Evolutionary conservation across 1,284 basidiomycete genomes (phyloP).

Genomic region (Leccinum pseudoinsigne): DNA sequence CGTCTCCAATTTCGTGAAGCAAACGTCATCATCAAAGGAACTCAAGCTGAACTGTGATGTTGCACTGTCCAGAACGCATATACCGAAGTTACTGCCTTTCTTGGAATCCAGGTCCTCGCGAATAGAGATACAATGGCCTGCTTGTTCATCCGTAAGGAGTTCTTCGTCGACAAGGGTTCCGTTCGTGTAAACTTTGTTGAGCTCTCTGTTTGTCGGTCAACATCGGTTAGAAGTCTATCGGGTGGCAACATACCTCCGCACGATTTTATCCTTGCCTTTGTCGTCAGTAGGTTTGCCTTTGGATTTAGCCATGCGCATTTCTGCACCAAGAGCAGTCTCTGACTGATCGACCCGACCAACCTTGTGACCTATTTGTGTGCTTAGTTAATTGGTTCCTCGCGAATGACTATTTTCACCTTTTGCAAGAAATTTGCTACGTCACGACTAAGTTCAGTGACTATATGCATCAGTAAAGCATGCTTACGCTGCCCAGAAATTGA

Average conservation of each 20-base stretch:
- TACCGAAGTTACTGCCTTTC: constrained; percentile 70
- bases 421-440: constrained; percentile 70
- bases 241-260: constrained; percentile 54
- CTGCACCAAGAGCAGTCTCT: constrained; percentile 87
- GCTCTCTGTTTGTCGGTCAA: constrained; percentile 55
- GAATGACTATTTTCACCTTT: constrained; percentile 51
- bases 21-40: constrained; percentile 90
- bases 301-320: constrained; percentile 77
- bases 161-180: constrained; percentile 94
- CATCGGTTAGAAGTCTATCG: neutral
- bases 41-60: constrained; percentile 96
- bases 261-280: constrained; percentile 76
- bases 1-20: constrained; percentile 92
- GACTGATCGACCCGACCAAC: constrained; percentile 97
- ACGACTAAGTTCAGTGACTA: constrained; percentile 5
- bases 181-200: constrained; percentile 95
- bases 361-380: constrained; percentile 75
- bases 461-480: constrained; percentile 31
- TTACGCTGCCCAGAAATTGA: constrained; percentile 91
- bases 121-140: constrained; percentile 93
- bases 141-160: constrained; percentile 91
- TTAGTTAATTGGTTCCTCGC: neutral
- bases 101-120: constrained; percentile 59
- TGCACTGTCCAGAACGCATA: constrained; percentile 94
- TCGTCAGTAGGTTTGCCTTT: constrained; percentile 54